Percentiles rank a stretch among this genome's conserved stretches.
These are phyloP conservation scores for Backusella tarrabulga DNA, from an alignment of 192 early-diverging fungal genomes.

Conservation along the genomic window DNA sequence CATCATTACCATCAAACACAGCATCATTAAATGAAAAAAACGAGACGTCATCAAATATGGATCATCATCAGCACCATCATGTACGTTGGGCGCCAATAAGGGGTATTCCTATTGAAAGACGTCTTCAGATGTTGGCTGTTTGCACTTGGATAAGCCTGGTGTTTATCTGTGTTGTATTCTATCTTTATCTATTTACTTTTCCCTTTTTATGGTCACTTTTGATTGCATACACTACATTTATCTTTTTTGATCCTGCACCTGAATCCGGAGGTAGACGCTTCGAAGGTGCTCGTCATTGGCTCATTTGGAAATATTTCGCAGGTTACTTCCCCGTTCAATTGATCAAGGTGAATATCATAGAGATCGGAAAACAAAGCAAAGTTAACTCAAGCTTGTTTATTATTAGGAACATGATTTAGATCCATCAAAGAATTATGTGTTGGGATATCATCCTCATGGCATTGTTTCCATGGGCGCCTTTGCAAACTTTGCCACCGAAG, in stretches of 20 bases:
- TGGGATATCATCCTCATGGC: slow-evolving; percentile 93
- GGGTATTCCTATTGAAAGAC: slow-evolving; percentile 58
- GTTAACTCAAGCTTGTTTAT: neutral
- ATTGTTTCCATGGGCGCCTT: slow-evolving; percentile 84
- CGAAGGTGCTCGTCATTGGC: slow-evolving; percentile 44
- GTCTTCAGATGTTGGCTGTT: slow-evolving; percentile 66
- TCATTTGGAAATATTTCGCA: slow-evolving; percentile 74
- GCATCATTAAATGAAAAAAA: neutral
- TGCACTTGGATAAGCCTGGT: slow-evolving; percentile 60
- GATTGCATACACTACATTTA: slow-evolving; percentile 75
- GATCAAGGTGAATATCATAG: slow-evolving; percentile 50
- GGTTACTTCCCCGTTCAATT: slow-evolving; percentile 81
- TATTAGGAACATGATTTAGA: slow-evolving; percentile 77
- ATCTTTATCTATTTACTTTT: slow-evolving; percentile 59
- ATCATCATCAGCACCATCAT: neutral
- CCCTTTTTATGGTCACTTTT: slow-evolving; percentile 55
- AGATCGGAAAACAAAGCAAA: neutral
- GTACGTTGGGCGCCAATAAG: slow-evolving; percentile 61
- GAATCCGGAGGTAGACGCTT: slow-evolving; percentile 77
- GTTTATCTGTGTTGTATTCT: slow-evolving; percentile 54
- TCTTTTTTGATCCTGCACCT: slow-evolving; percentile 72
- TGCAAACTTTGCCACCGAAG: slow-evolving; percentile 82
- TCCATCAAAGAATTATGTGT: slow-evolving; percentile 81
- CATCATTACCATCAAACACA: neutral
- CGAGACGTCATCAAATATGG: neutral